Base-by-base conservation (phyloP, 2,329 filamentous ascomycete species). In the Sporothrix phasma region DNA sequence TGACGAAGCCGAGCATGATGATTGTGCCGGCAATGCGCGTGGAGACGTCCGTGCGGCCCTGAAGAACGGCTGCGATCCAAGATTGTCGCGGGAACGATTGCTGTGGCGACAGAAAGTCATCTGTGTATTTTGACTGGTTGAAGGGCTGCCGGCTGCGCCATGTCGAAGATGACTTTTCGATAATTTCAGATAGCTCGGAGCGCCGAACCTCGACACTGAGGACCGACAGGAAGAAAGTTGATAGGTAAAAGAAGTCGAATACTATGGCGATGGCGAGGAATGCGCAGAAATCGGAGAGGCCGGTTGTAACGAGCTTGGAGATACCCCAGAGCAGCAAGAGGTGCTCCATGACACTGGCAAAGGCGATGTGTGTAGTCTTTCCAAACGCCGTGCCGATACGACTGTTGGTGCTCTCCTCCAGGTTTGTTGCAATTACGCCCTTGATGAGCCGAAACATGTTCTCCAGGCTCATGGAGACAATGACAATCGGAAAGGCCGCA, bases 401-500 rank as follows among this genome's bases (percentile, higher is more conserved):
- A 64, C 80, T 81, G 63, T 86, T 85, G 3, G 88, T 88, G 65
- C 80, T 84, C 72, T 88, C 82, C 67, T 89, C 85, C 0, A 86
- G 79, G 0, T 88, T 86, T 0, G 88, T 90, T 63, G 86, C 78
- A 39, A 92, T 85, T 45, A 92, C 87, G 6, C 87, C 85, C 70
- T 92, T 91, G 73, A 92, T 90, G 41, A 92, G 77, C 19, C 88
- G 81, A 70, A 92, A 88, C 67, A 90, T 88, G 69, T 92, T 92
- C 70, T 92, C 89, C 37, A 92, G 76, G 59, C 89, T 90, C 76
- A 91, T 87, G 45, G 86, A 83, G 45, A 92, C 79, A 8, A 92
- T 83, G n/a, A 90, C 87, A 10, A 90, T 81, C 0, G 89, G 89
- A 71, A 92, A 93, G 41, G 85, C 85, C 61, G 87, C 87, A 66